Conservation (phyloP, 805 yeast genomes). For the Vanderwaltozyma verrucispora region DNA sequence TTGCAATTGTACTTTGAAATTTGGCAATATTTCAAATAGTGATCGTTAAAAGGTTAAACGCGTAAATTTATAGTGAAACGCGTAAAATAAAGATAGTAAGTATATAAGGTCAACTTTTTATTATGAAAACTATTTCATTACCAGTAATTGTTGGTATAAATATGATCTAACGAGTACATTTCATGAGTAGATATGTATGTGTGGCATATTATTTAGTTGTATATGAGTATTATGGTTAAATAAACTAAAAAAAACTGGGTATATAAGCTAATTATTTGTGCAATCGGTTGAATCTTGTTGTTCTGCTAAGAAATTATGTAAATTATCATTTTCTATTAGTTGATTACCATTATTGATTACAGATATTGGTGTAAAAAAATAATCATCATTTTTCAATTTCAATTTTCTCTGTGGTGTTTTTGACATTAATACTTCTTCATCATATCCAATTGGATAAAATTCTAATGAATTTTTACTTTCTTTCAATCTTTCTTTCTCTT, state of each 20-base stretch:
- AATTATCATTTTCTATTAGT: background rate
- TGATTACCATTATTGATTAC: background rate
- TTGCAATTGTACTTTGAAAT: too few species aligned
- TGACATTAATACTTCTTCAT: background rate
- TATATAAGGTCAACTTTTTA: too few species aligned
- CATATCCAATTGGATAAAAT: conserved; percentile 2
- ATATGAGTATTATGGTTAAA: too few species aligned
- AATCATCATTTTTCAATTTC: background rate
- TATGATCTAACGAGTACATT: too few species aligned
- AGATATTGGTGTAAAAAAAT: background rate
- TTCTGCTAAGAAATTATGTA: conserved; percentile 1
- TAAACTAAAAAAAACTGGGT: background rate
- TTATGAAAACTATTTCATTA: too few species aligned
- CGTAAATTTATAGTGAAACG: too few species aligned
- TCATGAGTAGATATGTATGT: too few species aligned
- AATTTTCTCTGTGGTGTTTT: background rate
- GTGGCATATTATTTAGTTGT: too few species aligned
- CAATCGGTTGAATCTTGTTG: background rate
- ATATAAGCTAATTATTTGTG: background rate
- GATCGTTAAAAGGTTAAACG: too few species aligned
- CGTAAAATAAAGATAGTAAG: too few species aligned
- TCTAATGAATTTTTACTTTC: background rate
- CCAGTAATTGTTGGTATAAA: too few species aligned
- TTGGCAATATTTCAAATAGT: too few species aligned
- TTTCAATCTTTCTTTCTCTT: background rate